Evolutionary conservation across 78 protist species (phyloP), one percentile per base, ranked within the genome.

Genomic region (Polysphondylium violaceum): DNA sequence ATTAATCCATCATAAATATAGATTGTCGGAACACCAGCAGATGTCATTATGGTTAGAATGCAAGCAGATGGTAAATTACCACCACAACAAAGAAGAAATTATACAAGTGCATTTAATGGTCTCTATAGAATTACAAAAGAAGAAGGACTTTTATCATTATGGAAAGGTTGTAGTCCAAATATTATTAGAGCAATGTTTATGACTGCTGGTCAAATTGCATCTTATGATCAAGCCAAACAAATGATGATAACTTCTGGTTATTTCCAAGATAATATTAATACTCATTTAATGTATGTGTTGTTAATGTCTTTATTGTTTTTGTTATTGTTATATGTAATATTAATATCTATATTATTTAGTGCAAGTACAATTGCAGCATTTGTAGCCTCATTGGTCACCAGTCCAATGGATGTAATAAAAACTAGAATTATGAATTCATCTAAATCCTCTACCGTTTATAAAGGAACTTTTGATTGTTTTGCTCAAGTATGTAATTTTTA

Each of bases 31-130:
- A 76, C 93, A 44, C 93, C 93, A 33, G 93, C 93, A 36, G 93
- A 88, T 72, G 77, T 88, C 5, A 71, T 67, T 40, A 76, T 88
- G 87, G 94, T 90, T 58, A 56, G 94, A 65, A 90, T 90, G 94
- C 94, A 90, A 51, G 94, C 94, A 23, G 94, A 90, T 74, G 94
- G 94, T 8, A 90, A 90, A 44, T 50, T 90, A 56, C 94, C 94
- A 50, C 59, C 63, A 7, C 69, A 76, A 29, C 85, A 92, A 73
- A 74, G 97, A 55, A 94, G 96, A 56, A 73, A 71, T 65, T 96
- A 96, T 81, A 91, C 41, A 35, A 78, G 83, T 88, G 96, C 87
- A 38, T 65, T 95, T 53, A 86, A 90, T 55, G 98, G 95, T 31
- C 29, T 96, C 35, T 31, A n/a, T 25, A 92, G 89, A 68, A 85